Base-by-base conservation (phyloP, 306 rosid species). In the Cicer pinnatifidum region DNA sequence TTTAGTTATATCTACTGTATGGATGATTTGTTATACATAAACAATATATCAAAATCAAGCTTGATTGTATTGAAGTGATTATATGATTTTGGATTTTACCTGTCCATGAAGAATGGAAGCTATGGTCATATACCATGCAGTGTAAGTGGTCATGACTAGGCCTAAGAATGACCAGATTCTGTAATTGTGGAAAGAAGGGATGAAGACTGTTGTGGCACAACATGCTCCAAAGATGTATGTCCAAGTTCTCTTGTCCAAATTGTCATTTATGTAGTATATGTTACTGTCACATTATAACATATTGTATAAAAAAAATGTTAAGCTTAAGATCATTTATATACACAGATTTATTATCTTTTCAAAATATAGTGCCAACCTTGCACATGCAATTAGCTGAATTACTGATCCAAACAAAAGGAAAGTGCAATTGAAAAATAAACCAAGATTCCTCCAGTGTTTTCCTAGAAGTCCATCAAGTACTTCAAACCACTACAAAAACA, bases 161-260 rank as follows among this genome's bases (percentile, higher is more conserved):
- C 98, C 98, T 73, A 91, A 84, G 75, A 94, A 94, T 11, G 98
- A 94, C 98, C 96, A 89, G 41, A 93, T 89, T 84, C 98, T 91
- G 81, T 93, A 91, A 74, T 91, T 93, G 79, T 91, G 98, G 87
- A 93, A 93, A 37, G 98, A 93, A 44, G 98, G 98, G 52, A 93
- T 84, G 86, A 93, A 93, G 12, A 93, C 97, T 69, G 97, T 93
- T 71, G 97, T 93, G 10, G 97, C 98, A 71, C 98, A 93, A 76
- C 98, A 93, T 40, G 97, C 98, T 13, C 98, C 97, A 88, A 93
- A 93, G 60, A 93, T 89, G 61, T 89, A 93, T 9, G 98, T 93
- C 98, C 98, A 93, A 76, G 97, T 93, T 81, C 98, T 93, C 90
- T 93, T 93, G 94, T 93, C 98, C 69, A 93, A 86, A 77, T 89